Conservation (phyloP, 2,329 filamentous ascomycete species). For the Ceratocystis huliohia region DNA sequence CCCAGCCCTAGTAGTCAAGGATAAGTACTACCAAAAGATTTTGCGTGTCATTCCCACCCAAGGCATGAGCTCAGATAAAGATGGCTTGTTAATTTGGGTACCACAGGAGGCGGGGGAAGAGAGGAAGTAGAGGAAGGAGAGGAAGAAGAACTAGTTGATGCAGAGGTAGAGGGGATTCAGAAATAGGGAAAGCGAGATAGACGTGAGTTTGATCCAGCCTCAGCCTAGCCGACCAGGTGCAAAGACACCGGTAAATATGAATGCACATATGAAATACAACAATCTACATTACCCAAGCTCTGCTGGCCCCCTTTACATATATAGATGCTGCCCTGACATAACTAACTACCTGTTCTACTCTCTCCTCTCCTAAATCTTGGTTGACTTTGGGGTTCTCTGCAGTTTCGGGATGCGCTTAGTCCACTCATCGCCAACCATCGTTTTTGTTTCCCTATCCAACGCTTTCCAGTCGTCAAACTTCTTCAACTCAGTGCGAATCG, state of each 20-base stretch:
- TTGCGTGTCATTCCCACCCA: conserved; percentile 68
- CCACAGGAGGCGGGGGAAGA: conserved; percentile 29
- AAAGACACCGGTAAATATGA: neutral
- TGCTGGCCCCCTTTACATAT: neutral
- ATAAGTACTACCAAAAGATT: conserved; percentile 88
- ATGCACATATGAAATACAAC: neutral
- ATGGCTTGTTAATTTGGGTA: conserved; percentile 52
- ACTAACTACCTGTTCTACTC: neutral
- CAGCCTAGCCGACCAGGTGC: too few species aligned
- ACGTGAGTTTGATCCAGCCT: too few species aligned
- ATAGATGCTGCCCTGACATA: neutral
- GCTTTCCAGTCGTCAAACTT: conserved; percentile 44
- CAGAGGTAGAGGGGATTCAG: too few species aligned
- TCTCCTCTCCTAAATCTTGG: conserved; percentile 1
- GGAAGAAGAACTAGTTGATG: too few species aligned
- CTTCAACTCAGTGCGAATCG: conserved; percentile 45
- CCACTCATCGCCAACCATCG: conserved; percentile 33
- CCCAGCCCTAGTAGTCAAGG: conserved; percentile 64
- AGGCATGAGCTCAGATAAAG: conserved; percentile 53
- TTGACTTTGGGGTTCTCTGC: conserved; percentile 7
- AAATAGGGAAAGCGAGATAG: too few species aligned
- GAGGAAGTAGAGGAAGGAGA: conserved; percentile 19
- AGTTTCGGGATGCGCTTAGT: conserved; percentile 14
- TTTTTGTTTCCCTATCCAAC: conserved; percentile 41
- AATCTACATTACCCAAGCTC: neutral